Conservation (phyloP, 1,284 basidiomycete species). For the Ustilago vetiveriae region DNA sequence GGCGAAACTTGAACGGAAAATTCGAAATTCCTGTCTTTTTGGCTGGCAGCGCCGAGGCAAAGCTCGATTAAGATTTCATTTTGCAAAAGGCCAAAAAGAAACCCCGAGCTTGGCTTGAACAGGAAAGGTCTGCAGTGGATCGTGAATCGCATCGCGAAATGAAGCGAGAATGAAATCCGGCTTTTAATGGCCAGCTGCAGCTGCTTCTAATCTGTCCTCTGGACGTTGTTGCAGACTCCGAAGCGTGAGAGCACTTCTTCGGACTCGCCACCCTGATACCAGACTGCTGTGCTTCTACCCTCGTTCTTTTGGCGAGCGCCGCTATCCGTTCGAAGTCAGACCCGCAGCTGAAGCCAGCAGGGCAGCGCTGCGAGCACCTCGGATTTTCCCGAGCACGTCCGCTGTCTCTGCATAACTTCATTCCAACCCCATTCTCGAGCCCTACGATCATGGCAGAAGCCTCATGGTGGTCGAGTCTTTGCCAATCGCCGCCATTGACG, state of each 20-base stretch:
- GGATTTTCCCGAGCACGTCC: slow-evolving; percentile 29
- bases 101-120: not conserved
- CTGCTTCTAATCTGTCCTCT: not conserved
- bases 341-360: too few species aligned
- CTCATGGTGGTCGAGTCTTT: too few species aligned
- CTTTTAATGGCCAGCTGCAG: too few species aligned
- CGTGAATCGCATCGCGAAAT: not conserved
- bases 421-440: not conserved
- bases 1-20: not conserved
- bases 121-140: not conserved
- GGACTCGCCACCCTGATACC: not conserved
- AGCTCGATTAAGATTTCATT: slow-evolving; percentile 6
- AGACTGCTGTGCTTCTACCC: too few species aligned
- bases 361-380: slow-evolving; percentile 10
- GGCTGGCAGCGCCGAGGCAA: slow-evolving; percentile 1
- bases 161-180: not conserved
- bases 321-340: slow-evolving; percentile 5
- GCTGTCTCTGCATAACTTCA: not conserved
- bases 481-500: too few species aligned
- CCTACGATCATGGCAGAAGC: too few species aligned
- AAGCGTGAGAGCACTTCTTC: too few species aligned
- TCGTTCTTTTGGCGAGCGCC: not conserved
- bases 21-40: not conserved
- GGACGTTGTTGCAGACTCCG: too few species aligned
- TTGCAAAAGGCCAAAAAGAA: too few species aligned